These are phyloP conservation scores for Fusarium nanum DNA, from an alignment of 2,329 filamentous ascomycete species.

Conservation along the genomic window DNA sequence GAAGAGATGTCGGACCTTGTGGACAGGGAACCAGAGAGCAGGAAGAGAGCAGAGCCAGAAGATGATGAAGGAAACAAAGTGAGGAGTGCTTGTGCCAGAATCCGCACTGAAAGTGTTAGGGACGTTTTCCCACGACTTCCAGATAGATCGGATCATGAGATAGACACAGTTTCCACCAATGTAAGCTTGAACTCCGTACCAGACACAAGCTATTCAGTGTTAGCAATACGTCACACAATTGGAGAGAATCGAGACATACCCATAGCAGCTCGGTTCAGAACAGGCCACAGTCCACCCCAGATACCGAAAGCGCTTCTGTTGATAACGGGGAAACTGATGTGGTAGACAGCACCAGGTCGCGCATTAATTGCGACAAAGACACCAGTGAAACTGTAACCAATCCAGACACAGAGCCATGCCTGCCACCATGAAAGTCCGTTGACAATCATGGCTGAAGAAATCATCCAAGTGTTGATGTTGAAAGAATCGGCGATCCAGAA, in stretches of 20 bases:
- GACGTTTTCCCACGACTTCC: constrained; percentile 74
- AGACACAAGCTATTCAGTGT: constrained; percentile 72
- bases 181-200: constrained; percentile 88
- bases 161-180: constrained; percentile 89
- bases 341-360: constrained; percentile 86
- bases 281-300: constrained; percentile 89
- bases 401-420: constrained; percentile 87
- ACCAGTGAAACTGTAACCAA: constrained; percentile 83
- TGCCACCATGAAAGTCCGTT: constrained; percentile 90
- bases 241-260: constrained; percentile 51
- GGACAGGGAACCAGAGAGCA: constrained; percentile 89
- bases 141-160: constrained; percentile 89
- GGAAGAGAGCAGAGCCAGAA: constrained; percentile 87
- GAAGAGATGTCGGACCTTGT: constrained; percentile 89
- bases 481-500: constrained; percentile 90
- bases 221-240: constrained; percentile 2
- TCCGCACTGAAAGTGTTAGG: constrained; percentile 73
- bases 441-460: constrained; percentile 84
- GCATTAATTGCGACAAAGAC: constrained; percentile 82
- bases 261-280: constrained; percentile 89
- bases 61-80: constrained; percentile 85
- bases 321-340: constrained; percentile 89
- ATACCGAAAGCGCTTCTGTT: constrained; percentile 84
- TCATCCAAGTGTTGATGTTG: constrained; percentile 97
- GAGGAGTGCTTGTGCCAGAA: constrained; percentile 78